Evolutionary conservation across 2,329 filamentous ascomycete genomes (phyloP).

Genomic region (Ploettnerulaceae sp.): DNA sequence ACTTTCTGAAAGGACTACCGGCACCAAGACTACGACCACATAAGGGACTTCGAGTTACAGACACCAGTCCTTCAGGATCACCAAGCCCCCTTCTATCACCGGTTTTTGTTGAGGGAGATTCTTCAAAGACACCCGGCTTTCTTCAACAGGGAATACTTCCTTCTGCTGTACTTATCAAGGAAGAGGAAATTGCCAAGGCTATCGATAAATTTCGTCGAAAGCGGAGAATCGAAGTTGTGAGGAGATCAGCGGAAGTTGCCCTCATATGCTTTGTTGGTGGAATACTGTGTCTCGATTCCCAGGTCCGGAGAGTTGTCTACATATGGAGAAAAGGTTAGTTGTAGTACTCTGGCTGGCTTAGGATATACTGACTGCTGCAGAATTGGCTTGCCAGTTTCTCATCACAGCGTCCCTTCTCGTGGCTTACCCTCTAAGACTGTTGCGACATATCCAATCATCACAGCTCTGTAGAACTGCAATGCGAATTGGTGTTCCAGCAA

Average conservation of each 20-base stretch:
- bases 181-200: conserved; percentile 22
- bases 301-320: conserved; percentile 42
- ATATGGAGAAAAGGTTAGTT: conserved; percentile 47
- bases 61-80: conserved; percentile 49
- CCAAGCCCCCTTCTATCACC: conserved; percentile 53
- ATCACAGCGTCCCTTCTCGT: conserved; percentile 39
- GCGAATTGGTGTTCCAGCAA: conserved; percentile 54
- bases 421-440: conserved; percentile 57
- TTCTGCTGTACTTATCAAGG: conserved; percentile 9
- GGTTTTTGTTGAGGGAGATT: conserved; percentile 39
- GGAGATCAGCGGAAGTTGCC: conserved; percentile 48
- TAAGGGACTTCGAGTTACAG: conserved; percentile 68
- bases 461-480: conserved; percentile 24
- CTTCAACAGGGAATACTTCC: conserved; percentile 5
- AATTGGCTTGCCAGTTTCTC: conserved; percentile 28
- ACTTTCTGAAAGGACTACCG: conserved; percentile 78
- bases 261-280: conserved; percentile 47
- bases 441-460: conserved; percentile 38
- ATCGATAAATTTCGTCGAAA: conserved; percentile 37
- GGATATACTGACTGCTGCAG: conserved; percentile 26
- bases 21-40: conserved; percentile 67
- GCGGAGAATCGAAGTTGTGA: conserved; percentile 46
- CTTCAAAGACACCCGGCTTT: conserved; percentile 11
- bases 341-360: background rate
- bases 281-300: conserved; percentile 41